phyloP scores from a whole-genome alignment of 352 stramenopile genomes.

The Phytophthora tubulina region DNA sequence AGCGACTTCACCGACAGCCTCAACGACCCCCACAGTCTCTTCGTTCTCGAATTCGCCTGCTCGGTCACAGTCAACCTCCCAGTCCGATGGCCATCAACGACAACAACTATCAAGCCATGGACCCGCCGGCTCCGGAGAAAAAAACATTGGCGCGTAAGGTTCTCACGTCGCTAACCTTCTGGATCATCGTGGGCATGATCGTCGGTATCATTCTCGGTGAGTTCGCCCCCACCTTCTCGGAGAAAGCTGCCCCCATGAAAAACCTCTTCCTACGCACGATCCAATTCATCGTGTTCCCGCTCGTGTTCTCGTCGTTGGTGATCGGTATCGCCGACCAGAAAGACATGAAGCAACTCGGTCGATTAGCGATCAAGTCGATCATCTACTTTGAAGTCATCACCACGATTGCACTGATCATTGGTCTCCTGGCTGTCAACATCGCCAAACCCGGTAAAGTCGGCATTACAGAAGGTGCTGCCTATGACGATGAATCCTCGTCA shows the following conservation, averaged over 20 bases:
- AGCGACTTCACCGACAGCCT: background rate
- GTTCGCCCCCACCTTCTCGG: constrained; percentile 55
- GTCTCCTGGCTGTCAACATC: constrained; percentile 63
- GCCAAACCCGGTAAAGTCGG: constrained; percentile 60
- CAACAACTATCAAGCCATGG: constrained; percentile 42
- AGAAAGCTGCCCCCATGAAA: constrained; percentile 61
- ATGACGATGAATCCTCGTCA: constrained; percentile 20
- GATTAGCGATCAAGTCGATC: constrained; percentile 63
- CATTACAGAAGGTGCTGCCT: constrained; percentile 48
- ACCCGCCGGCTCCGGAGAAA: constrained; percentile 29
- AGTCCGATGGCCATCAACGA: constrained; percentile 13
- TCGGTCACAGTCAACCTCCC: constrained; percentile 5
- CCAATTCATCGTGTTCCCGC: constrained; percentile 74
- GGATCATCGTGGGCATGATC: constrained; percentile 59
- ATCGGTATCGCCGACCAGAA: constrained; percentile 65
- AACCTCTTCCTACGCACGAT: constrained; percentile 64
- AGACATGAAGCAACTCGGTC: constrained; percentile 69
- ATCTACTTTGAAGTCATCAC: constrained; percentile 77
- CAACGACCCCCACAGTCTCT: background rate
- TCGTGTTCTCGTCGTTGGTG: constrained; percentile 70
- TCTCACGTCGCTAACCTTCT: constrained; percentile 67
- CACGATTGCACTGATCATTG: constrained; percentile 56
- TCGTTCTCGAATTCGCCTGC: constrained; percentile 14
- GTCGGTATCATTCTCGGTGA: constrained; percentile 59
- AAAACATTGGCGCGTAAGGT: constrained; percentile 48